These are phyloP conservation scores for Lecanoromycetidae sp. DNA, from an alignment of 2,329 filamentous ascomycete species.

Conservation along the genomic window DNA sequence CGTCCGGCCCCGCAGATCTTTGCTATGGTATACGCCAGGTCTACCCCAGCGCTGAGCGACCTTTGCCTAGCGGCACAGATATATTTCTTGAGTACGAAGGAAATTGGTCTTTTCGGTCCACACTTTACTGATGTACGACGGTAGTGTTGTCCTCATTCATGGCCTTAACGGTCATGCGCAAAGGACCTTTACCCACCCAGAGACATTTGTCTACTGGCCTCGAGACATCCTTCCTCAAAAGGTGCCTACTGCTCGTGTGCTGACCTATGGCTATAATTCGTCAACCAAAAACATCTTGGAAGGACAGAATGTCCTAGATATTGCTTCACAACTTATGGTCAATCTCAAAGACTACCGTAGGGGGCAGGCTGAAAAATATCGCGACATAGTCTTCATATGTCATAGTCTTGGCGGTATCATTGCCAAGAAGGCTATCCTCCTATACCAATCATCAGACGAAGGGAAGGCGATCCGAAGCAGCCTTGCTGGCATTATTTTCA, in stretches of 20 bases:
- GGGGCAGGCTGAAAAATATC: neutral
- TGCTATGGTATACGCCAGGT: too few species aligned
- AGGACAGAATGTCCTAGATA: neutral
- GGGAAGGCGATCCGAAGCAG: conserved; percentile 5
- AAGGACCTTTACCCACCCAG: conserved; percentile 2
- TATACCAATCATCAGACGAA: conserved; percentile 6
- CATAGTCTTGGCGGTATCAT: conserved; percentile 7
- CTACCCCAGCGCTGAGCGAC: too few species aligned
- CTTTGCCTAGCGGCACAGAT: too few species aligned
- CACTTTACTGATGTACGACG: too few species aligned
- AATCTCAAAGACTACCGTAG: conserved; percentile 1
- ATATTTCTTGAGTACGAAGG: too few species aligned
- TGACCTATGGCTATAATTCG: conserved; percentile 6
- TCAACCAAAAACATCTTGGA: neutral
- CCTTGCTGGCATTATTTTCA: conserved; percentile 4
- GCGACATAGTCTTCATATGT: neutral
- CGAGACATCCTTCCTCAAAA: conserved; percentile 4
- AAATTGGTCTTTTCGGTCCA: too few species aligned
- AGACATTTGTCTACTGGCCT: neutral
- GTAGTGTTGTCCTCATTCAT: conserved; percentile 13
- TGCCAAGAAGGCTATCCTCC: conserved; percentile 3
- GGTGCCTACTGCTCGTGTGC: neutral
- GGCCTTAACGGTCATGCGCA: conserved; percentile 8
- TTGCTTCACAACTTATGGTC: neutral
- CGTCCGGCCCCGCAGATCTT: too few species aligned